Percentiles rank a stretch among this genome's conserved stretches.
These are phyloP conservation scores for Cymbopogon flexuosus DNA, from an alignment of 202 grass and related monocot genomes.

Conservation along the genomic window DNA sequence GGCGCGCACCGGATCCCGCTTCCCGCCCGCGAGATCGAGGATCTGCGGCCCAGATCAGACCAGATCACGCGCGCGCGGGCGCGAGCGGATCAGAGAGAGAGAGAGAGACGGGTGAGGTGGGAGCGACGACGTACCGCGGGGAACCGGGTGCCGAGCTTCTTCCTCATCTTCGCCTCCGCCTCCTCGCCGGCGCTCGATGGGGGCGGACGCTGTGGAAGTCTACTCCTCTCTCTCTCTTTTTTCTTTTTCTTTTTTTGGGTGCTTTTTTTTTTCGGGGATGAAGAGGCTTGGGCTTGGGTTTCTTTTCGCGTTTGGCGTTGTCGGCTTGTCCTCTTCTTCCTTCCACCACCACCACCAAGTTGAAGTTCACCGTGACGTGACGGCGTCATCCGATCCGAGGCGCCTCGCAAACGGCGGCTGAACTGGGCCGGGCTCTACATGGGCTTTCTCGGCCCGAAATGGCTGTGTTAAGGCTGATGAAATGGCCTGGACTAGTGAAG, in stretches of 20 bases:
- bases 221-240: background rate
- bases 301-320: background rate
- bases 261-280: background rate
- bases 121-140: conserved; percentile 63
- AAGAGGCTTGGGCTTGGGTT: background rate
- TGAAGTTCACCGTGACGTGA: background rate
- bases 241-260: background rate
- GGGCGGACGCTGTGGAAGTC: conserved; percentile 8
- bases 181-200: conserved; percentile 45
- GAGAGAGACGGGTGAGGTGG: background rate
- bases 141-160: conserved; percentile 98
- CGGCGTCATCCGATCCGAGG: background rate
- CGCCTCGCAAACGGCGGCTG: background rate
- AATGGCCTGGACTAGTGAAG: no score
- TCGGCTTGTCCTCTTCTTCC: background rate
- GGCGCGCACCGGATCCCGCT: conserved; percentile 2
- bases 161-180: conserved; percentile 67
- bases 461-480: background rate
- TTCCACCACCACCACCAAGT: background rate
- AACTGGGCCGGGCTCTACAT: background rate
- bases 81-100: conserved; percentile 22
- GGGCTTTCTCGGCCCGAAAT: background rate
- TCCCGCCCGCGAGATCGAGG: conserved; percentile 8
- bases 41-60: conserved; percentile 35
- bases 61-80: background rate